Percentiles rank a stretch among this genome's conserved stretches.
These are phyloP conservation scores for Cyphellophora attinorum DNA, from an alignment of 2,329 filamentous ascomycete genomes.

Conservation along the genomic window DNA sequence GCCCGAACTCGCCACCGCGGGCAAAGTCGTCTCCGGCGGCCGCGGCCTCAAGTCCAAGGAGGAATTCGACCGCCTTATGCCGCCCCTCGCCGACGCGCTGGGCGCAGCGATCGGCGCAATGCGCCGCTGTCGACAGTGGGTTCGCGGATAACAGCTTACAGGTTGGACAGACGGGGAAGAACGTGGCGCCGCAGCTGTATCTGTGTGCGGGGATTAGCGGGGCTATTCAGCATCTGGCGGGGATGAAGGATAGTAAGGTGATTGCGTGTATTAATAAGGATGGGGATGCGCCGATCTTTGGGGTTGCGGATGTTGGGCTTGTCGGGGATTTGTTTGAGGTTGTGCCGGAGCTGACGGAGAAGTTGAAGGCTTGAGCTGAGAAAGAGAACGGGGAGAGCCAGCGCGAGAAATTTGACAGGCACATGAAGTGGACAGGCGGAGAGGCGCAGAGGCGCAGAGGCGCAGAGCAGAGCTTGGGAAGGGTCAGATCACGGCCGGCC, in stretches of 20 bases:
- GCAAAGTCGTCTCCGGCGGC: constrained; percentile 83
- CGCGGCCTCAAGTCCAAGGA: constrained; percentile 96
- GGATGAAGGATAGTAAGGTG: constrained; percentile 99
- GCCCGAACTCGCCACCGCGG: constrained; percentile 83
- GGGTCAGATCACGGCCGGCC: too few species aligned
- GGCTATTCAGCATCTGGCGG: constrained; percentile 94
- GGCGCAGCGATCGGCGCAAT: constrained; percentile 93
- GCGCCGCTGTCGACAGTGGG: constrained; percentile 90
- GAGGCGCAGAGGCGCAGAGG: too few species aligned
- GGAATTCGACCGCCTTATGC: constrained; percentile 88
- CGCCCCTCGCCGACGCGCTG: constrained; percentile 81
- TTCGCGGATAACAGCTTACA: constrained; percentile 98
- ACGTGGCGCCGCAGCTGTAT: constrained; percentile 92
- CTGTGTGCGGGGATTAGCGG: constrained; percentile 92
- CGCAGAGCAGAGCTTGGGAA: too few species aligned
- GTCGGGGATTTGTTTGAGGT: constrained; percentile 94
- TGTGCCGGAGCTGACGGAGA: constrained; percentile 92
- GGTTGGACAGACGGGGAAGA: constrained; percentile 97
- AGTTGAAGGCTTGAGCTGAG: constrained; percentile 69
- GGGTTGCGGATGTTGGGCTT: constrained; percentile 89
- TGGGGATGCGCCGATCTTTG: constrained; percentile 92
- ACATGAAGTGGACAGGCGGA: too few species aligned
- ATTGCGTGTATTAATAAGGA: constrained; percentile 99
- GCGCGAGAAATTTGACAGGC: too few species aligned
- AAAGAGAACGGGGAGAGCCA: too few species aligned